phyloP scores from a whole-genome alignment of 106 monocot genomes.

The Dactylorhiza incarnata region DNA sequence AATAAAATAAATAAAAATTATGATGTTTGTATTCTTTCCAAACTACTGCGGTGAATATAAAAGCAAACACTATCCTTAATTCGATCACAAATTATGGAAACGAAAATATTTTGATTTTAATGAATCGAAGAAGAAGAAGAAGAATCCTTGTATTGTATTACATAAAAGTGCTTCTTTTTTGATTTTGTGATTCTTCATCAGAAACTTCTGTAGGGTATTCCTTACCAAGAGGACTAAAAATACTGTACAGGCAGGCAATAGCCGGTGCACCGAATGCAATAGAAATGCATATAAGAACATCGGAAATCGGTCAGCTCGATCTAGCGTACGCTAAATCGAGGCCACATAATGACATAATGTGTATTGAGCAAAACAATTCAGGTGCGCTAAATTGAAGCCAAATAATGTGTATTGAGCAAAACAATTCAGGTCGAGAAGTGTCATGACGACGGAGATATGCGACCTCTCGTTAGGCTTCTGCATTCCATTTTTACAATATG shows the following conservation, averaged over 20 bases:
- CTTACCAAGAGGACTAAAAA: conserved; percentile 15
- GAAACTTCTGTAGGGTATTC: conserved; percentile 11
- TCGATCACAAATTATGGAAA: no score
- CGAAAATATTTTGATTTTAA: no score
- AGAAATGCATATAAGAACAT: conserved; percentile 1
- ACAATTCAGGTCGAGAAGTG: conserved; percentile 21
- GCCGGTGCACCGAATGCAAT: no score
- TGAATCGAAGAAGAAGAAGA: no score
- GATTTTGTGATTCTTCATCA: conserved; percentile 9
- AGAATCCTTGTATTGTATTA: not conserved
- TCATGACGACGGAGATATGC: conserved; percentile 15
- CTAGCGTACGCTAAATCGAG: conserved; percentile 16
- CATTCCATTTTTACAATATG: conserved; percentile 20
- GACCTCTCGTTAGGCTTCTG: conserved; percentile 19
- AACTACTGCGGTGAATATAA: no score
- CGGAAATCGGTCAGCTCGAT: conserved; percentile 8
- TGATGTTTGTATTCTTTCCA: no score
- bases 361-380: no score
- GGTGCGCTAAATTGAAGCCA: no score
- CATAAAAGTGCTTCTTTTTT: conserved; percentile 3
- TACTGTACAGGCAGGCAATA: conserved; percentile 14
- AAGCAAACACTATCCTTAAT: no score
- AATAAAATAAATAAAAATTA: no score
- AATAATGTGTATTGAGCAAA: conserved; percentile 17
- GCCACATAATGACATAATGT: no score